These are phyloP conservation scores for Sugiyamaella floridensis DNA, from an alignment of 805 yeast species.

Conservation along the genomic window DNA sequence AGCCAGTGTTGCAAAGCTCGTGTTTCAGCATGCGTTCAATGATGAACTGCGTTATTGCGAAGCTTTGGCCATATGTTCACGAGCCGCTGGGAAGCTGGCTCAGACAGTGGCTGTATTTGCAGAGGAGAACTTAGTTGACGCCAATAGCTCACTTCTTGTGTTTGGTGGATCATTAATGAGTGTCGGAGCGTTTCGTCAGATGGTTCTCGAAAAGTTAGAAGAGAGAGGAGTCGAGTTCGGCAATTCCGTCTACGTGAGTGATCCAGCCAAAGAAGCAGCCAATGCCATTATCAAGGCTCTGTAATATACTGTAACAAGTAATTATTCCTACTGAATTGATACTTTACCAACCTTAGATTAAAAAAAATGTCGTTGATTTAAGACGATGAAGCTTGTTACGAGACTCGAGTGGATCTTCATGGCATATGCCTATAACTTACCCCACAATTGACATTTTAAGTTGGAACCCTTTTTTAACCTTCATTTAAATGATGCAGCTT, in stretches of 20 bases:
- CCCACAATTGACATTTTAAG: too few relatives aligned
- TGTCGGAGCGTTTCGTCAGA: background rate
- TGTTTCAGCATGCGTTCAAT: slow-evolving; percentile 7
- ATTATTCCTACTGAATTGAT: too few relatives aligned
- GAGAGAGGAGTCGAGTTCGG: slow-evolving; percentile 5
- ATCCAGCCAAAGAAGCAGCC: slow-evolving; percentile 12
- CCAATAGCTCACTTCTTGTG: slow-evolving; percentile 9
- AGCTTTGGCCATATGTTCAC: slow-evolving; percentile 8
- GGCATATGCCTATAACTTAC: too few relatives aligned
- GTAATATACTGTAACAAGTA: background rate
- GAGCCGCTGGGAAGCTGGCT: slow-evolving; percentile 10
- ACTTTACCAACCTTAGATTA: too few relatives aligned
- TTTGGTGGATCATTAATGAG: slow-evolving; percentile 16
- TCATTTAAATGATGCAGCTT: background rate
- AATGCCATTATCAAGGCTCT: background rate
- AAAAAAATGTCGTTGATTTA: too few relatives aligned
- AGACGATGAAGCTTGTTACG: too few relatives aligned
- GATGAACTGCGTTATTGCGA: background rate
- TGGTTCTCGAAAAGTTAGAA: slow-evolving; percentile 5
- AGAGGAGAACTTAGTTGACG: slow-evolving; percentile 5
- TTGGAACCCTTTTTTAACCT: too few relatives aligned
- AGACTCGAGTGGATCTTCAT: too few relatives aligned
- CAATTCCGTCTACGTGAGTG: slow-evolving; percentile 3
- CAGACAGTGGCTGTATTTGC: slow-evolving; percentile 4
- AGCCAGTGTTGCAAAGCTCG: slow-evolving; percentile 12